Evolutionary conservation across 2,329 filamentous ascomycete genomes (phyloP).

Genomic region (Huntiella abstrusa): DNA sequence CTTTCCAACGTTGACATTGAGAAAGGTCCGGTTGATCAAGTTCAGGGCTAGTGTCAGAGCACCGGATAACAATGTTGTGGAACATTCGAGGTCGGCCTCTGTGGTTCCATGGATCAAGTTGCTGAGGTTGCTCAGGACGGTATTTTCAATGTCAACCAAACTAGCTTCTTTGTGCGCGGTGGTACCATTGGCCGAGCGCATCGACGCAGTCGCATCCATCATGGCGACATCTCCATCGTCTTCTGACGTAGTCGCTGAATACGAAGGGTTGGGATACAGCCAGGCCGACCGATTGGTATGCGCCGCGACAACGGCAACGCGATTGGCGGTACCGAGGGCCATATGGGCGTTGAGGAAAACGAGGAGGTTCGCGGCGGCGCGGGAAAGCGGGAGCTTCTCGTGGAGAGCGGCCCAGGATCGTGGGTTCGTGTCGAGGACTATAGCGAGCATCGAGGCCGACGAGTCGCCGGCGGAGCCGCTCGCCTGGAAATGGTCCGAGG

Average conservation of each 20-base stretch:
- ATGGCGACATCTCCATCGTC: constrained; percentile 38
- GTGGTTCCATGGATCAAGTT: constrained; percentile 54
- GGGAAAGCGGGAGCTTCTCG: constrained; percentile 56
- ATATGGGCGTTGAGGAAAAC: constrained; percentile 96
- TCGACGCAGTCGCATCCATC: constrained; percentile 25
- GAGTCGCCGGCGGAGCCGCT: constrained; percentile 22
- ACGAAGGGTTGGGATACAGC: constrained; percentile 52
- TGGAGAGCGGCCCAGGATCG: constrained; percentile 75
- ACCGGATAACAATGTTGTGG: constrained; percentile 75
- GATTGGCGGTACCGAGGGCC: constrained; percentile 82
- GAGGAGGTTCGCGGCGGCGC: constrained; percentile 71
- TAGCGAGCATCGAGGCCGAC: constrained; percentile 64
- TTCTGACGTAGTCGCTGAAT: constrained; percentile 14
- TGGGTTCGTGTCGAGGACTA: constrained; percentile 91
- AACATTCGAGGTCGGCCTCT: constrained; percentile 43
- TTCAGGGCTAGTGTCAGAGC: constrained; percentile 77
- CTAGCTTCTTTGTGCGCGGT: constrained; percentile 81
- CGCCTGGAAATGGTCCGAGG: constrained; percentile 39
- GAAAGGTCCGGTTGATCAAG: constrained; percentile 70
- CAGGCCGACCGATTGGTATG: constrained; percentile 74
- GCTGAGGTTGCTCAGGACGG: constrained; percentile 55
- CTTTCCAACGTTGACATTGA: constrained; percentile 33
- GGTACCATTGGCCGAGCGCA: constrained; percentile 11
- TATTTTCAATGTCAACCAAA: constrained; percentile 70
- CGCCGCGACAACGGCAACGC: constrained; percentile 77